A percentile compares a stretch with the other conserved stretches of the same genome.
phyloP scores from a whole-genome alignment of 2,329 filamentous ascomycete genomes.

The Teratosphaeria gauchensis region DNA sequence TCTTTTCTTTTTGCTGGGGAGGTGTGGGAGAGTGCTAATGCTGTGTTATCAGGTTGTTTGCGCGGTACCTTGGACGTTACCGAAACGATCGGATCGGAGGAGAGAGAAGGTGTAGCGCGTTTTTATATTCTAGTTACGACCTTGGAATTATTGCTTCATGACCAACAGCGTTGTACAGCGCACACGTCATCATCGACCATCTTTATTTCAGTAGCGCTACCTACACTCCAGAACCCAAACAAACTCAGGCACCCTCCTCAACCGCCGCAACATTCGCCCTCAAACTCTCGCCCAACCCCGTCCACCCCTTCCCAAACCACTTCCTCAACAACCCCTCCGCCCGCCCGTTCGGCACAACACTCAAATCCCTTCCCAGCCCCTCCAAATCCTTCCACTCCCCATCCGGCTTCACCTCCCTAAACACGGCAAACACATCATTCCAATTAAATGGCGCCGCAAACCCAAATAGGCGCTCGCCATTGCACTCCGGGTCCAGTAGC shows the following conservation, averaged over 20 bases:
- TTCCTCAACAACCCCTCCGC: constrained; percentile 21
- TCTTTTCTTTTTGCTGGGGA: not conserved
- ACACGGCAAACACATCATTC: constrained; percentile 33
- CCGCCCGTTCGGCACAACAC: constrained; percentile 17
- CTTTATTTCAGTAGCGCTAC: no score
- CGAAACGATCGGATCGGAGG: constrained; percentile 29
- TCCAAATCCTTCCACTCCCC: constrained; percentile 11
- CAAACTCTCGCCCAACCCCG: constrained; percentile 18
- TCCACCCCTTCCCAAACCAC: constrained; percentile 20
- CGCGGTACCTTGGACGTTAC: constrained; percentile 41
- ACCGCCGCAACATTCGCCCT: constrained; percentile 10
- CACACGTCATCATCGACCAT: not conserved
- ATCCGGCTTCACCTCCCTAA: constrained; percentile 32
- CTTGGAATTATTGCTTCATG: not conserved
- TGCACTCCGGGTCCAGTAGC: constrained; percentile 36
- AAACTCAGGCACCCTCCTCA: no score
- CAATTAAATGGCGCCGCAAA: constrained; percentile 41
- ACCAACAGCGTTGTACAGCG: not conserved
- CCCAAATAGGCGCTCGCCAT: constrained; percentile 45
- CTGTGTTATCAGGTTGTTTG: constrained; percentile 35
- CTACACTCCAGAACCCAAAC: no score
- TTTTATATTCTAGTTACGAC: not conserved
- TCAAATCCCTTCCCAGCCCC: constrained; percentile 14
- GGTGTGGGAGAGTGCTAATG: no score
- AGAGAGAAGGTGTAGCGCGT: constrained; percentile 11